These are phyloP conservation scores for Tylopilus felleus DNA, from an alignment of 768 basidiomycete genomes.

Conservation along the genomic window DNA sequence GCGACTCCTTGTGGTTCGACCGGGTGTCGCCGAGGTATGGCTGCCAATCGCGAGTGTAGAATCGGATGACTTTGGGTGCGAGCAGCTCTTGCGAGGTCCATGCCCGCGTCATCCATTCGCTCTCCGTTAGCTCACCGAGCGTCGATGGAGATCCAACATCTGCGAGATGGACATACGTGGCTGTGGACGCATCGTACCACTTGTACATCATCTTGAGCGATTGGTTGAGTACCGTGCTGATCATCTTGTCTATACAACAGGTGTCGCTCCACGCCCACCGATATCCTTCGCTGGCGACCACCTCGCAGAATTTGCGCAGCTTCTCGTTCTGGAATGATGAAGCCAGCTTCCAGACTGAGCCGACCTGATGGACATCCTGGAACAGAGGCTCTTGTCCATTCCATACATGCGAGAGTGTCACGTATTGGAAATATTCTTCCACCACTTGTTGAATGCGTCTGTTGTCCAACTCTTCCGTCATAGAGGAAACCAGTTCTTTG, in stretches of 20 bases:
- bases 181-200: too few relatives aligned
- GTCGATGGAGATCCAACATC: too few relatives aligned
- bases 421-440: conserved; percentile 7
- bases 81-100: too few relatives aligned
- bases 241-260: conserved; percentile 12
- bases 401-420: conserved; percentile 15
- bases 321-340: conserved; percentile 1
- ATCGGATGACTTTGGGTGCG: too few relatives aligned
- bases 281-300: conserved; percentile 3
- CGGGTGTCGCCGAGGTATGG: too few relatives aligned
- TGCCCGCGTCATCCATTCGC: too few relatives aligned
- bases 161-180: too few relatives aligned
- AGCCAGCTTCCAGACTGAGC: conserved; percentile 6
- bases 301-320: conserved; percentile 7
- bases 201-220: too few relatives aligned
- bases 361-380: conserved; percentile 1
- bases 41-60: too few relatives aligned
- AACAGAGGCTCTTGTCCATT: conserved; percentile 7
- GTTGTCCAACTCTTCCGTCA: conserved; percentile 1
- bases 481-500: conserved; percentile 8
- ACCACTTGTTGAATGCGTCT: not conserved
- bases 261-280: conserved; percentile 17
- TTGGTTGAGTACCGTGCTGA: too few relatives aligned
- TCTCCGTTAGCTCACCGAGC: too few relatives aligned
- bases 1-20: too few relatives aligned